Percentiles rank a stretch among this genome's conserved stretches.
phyloP scores from a whole-genome alignment of 2,329 filamentous ascomycete genomes.

The Neonectria ditissima region DNA sequence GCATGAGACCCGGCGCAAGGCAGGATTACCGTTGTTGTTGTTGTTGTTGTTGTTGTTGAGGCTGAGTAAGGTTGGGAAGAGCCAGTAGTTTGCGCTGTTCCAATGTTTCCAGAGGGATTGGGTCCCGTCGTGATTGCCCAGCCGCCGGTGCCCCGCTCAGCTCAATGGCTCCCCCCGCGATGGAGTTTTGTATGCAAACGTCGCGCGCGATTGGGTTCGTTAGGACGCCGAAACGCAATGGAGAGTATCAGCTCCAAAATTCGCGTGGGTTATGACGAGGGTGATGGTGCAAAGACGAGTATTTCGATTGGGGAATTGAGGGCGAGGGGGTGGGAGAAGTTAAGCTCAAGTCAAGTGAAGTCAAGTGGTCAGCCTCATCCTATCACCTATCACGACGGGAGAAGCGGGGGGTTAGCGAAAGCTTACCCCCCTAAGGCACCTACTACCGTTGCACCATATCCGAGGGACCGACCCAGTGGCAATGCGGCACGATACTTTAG shows the following conservation, averaged over 20 bases:
- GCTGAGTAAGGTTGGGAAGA: not conserved
- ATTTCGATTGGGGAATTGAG: not conserved
- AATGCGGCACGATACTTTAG: too few relatives aligned
- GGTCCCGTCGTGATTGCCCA: not conserved
- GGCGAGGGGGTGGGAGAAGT: not conserved
- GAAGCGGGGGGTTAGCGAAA: not conserved
- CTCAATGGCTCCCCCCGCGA: constrained; percentile 24
- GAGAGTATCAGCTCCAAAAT: not conserved
- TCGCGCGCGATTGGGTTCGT: not conserved
- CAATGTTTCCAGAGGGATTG: not conserved
- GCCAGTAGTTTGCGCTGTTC: not conserved
- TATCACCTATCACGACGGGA: too few relatives aligned
- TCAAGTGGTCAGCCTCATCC: constrained; percentile 3
- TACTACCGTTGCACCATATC: too few relatives aligned
- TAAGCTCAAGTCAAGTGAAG: not conserved
- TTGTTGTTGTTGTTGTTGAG: constrained; percentile 14
- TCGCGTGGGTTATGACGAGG: not conserved
- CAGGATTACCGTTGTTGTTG: too few relatives aligned
- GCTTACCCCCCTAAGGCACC: not conserved
- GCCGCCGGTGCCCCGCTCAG: constrained; percentile 36
- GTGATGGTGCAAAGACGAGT: not conserved
- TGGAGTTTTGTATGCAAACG: constrained; percentile 16
- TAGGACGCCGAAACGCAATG: too few relatives aligned
- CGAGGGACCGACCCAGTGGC: too few relatives aligned
- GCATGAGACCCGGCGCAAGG: constrained; percentile 7